phyloP scores from a whole-genome alignment of 805 yeast genomes.

The Candida nitratophila region DNA sequence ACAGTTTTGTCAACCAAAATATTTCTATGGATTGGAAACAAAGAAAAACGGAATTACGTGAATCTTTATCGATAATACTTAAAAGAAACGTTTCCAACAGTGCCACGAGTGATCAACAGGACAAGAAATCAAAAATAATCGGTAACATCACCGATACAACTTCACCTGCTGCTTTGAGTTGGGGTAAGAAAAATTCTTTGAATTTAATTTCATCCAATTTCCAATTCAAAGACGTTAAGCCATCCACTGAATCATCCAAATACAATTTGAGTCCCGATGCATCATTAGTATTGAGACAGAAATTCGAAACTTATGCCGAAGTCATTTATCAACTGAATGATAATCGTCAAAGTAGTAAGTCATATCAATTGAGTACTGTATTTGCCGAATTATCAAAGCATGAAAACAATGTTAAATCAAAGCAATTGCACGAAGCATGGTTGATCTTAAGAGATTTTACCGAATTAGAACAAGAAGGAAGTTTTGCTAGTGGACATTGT shows the following conservation, averaged over 20 bases:
- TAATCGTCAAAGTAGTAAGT: conserved; percentile 44
- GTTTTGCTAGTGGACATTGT: conserved; percentile 25
- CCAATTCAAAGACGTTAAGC: conserved; percentile 23
- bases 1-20: conserved; percentile 62
- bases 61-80: conserved; percentile 55
- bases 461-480: conserved; percentile 24
- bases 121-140: background rate
- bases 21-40: conserved; percentile 80
- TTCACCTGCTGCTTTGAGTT: conserved; percentile 14
- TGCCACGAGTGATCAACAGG: conserved; percentile 5
- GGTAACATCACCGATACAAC: background rate
- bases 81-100: conserved; percentile 20
- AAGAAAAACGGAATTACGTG: conserved; percentile 66
- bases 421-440: conserved; percentile 73
- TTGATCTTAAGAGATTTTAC: conserved; percentile 48
- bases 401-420: conserved; percentile 56
- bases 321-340: conserved; percentile 67
- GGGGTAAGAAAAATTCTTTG: conserved; percentile 21
- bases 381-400: conserved; percentile 53
- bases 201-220: conserved; percentile 22
- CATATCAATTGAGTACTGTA: conserved; percentile 52
- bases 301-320: conserved; percentile 70
- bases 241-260: conserved; percentile 7
- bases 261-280: conserved; percentile 24
- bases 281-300: conserved; percentile 35